These are phyloP conservation scores for Fusarium sp. DNA, from an alignment of 2,329 filamentous ascomycete species.

Conservation along the genomic window DNA sequence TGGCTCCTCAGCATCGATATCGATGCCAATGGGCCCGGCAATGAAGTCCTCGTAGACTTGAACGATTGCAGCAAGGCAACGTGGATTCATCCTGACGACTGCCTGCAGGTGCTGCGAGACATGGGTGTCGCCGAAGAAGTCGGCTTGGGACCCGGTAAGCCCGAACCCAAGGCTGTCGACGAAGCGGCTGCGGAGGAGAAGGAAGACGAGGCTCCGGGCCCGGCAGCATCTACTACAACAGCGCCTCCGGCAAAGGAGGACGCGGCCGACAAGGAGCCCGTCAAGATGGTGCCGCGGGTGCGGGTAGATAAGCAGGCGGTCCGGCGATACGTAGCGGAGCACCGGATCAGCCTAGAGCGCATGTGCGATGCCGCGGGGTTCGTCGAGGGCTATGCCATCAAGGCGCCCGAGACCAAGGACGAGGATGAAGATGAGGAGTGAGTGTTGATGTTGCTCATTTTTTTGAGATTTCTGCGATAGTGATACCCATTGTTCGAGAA, in stretches of 20 bases:
- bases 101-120: conserved; percentile 79
- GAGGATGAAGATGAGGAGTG: conserved; percentile 45
- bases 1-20: conserved; percentile 64
- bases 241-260: conserved; percentile 42
- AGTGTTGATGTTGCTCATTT: conserved; percentile 4
- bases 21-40: conserved; percentile 47
- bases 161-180: conserved; percentile 25
- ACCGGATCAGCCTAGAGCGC: conserved; percentile 72
- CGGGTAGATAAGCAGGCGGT: conserved; percentile 67
- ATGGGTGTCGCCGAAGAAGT: conserved; percentile 79
- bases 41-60: conserved; percentile 70
- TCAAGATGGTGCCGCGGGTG: conserved; percentile 58
- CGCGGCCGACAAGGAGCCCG: conserved; percentile 39
- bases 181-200: conserved; percentile 35
- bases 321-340: conserved; percentile 72
- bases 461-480: conserved; percentile 33
- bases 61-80: conserved; percentile 80
- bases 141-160: conserved; percentile 59
- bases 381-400: conserved; percentile 72
- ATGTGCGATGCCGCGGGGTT: conserved; percentile 83
- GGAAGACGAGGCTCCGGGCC: conserved; percentile 29
- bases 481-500: conserved; percentile 38
- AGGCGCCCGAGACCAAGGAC: conserved; percentile 49
- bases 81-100: conserved; percentile 88
- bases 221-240: conserved; percentile 19